Evolutionary conservation across 768 basidiomycete species (phyloP), one percentile per base, ranked within the genome.

Genomic region (Auricularia heimuer): DNA sequence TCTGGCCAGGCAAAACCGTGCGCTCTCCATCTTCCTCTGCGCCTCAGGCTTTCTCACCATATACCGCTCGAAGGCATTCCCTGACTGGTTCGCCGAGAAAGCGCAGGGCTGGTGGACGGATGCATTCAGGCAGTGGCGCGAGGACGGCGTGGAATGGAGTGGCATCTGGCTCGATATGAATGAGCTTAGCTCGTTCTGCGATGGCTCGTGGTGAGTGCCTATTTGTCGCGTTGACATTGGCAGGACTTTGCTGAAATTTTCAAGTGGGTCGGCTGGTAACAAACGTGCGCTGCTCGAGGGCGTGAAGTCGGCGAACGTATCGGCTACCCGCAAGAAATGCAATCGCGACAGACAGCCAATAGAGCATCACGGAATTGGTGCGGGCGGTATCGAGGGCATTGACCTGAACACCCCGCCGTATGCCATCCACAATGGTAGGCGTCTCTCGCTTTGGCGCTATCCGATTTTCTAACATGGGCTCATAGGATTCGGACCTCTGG

Each of bases 1-100:
- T 89, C 11, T 90, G 87, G 88, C 88, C 89, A 14, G 88, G 89
- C 24, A 86, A 83, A 73, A 86, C 87, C 4, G 87, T 85, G 42
- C n/a, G 79, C 70, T 29, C 29, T 29, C 8, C 33, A 11, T 4
- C 45, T 51, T 54, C 21, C 42, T 64, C 24, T 21, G 29, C 29
- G 29, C 29, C 29, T 29, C 29, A 29, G 29, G 29, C 29, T 29
- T 29, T 29, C 29, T 29, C 29, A 29, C 29, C 29, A 29, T 2
- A 29, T 29, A 3, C 29, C 29, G 29, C 29, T 29, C 29, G 37
- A 24, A 81, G 83, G 81, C 78, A 37, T 87, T 84, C 71, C 84
- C 84, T 0, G 85, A 87, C 68, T 86, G 83, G 83, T 85, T 85
- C 65, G 76, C 78, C 14, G 70, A 78, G 18, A 81, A 83, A 39